Conservation (phyloP, 805 yeast genomes). For the Lipomyces yamadae region DNA sequence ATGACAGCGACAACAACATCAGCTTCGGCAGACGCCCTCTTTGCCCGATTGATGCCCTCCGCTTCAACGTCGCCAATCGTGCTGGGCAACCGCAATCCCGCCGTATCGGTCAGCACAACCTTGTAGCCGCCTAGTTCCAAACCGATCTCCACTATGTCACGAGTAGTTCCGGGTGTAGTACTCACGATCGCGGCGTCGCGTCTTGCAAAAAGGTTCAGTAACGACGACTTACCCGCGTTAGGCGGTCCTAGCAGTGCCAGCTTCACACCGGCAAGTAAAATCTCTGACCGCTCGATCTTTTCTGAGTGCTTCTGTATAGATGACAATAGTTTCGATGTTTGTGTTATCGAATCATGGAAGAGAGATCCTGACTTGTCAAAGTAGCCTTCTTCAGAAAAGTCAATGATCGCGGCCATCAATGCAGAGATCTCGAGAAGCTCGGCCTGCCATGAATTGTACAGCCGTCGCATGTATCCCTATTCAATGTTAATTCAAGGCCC, state of each 20-base stretch:
- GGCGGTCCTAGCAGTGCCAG: constrained; percentile 86
- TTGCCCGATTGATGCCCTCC: constrained; percentile 84
- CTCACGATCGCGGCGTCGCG: constrained; percentile 91
- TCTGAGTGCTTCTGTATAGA: constrained; percentile 53
- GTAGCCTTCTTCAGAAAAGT: constrained; percentile 93
- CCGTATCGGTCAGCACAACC: constrained; percentile 86
- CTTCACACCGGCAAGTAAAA: constrained; percentile 73
- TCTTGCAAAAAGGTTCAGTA: constrained; percentile 74
- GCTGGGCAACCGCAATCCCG: constrained; percentile 70
- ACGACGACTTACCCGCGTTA: constrained; percentile 93
- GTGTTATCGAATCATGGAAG: constrained; percentile 55
- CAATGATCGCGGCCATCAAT: constrained; percentile 82
- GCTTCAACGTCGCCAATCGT: constrained; percentile 56
- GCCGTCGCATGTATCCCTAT: constrained; percentile 60
- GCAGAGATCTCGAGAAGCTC: constrained; percentile 70
- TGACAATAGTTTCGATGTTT: constrained; percentile 50
- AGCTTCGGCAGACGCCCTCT: constrained; percentile 59
- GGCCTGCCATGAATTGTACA: constrained; percentile 70
- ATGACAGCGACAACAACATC: constrained; percentile 73
- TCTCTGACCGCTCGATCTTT: constrained; percentile 61
- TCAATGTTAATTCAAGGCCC: not conserved
- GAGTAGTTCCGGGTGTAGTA: constrained; percentile 88
- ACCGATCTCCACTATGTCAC: constrained; percentile 84
- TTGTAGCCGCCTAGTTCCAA: constrained; percentile 84
- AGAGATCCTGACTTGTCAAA: constrained; percentile 58